These are phyloP conservation scores for Opeltia flavorubescens DNA, from an alignment of 495 filamentous ascomycete species.

Conservation along the genomic window DNA sequence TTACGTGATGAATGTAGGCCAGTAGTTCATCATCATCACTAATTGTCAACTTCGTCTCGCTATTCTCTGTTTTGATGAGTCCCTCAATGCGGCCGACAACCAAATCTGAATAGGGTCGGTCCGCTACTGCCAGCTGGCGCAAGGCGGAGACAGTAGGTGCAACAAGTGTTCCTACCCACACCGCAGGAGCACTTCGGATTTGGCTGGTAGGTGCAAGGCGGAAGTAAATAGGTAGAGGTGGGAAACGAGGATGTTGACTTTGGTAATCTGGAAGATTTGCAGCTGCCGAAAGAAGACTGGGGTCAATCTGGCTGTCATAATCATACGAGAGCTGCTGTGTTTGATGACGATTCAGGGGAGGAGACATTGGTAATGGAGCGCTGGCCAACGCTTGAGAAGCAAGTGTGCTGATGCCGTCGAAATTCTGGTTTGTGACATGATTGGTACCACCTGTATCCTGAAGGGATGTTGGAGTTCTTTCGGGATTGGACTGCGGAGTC, in stretches of 20 bases:
- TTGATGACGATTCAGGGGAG: conserved; percentile 17
- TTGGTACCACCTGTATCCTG: conserved; percentile 4
- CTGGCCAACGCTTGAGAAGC: conserved; percentile 38
- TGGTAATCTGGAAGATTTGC: conserved; percentile 29
- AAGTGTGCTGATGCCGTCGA: conserved; percentile 37
- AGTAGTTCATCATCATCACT: conserved; percentile 56
- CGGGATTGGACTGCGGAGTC: no score
- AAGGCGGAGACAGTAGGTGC: conserved; percentile 40
- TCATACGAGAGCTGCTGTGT: conserved; percentile 11
- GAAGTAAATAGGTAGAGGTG: conserved; percentile 46
- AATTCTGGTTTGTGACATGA: conserved; percentile 19
- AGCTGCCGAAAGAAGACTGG: conserved; percentile 39
- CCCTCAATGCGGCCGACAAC: conserved; percentile 49
- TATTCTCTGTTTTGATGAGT: conserved; percentile 38
- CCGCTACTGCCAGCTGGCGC: conserved; percentile 35
- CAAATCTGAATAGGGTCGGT: conserved; percentile 32
- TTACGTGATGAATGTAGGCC: conserved; percentile 50
- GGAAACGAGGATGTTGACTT: conserved; percentile 17
- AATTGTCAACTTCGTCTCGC: conserved; percentile 39
- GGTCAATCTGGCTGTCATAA: conserved; percentile 52
- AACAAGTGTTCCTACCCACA: conserved; percentile 50
- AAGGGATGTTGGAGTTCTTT: no score
- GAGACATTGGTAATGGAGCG: conserved; percentile 24
- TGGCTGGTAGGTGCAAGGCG: conserved; percentile 30
- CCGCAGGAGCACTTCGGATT: conserved; percentile 19